A percentile compares a stretch with the other conserved stretches of the same genome.
Conservation (phyloP, 768 basidiomycete species). For the Terana coerulea region DNA sequence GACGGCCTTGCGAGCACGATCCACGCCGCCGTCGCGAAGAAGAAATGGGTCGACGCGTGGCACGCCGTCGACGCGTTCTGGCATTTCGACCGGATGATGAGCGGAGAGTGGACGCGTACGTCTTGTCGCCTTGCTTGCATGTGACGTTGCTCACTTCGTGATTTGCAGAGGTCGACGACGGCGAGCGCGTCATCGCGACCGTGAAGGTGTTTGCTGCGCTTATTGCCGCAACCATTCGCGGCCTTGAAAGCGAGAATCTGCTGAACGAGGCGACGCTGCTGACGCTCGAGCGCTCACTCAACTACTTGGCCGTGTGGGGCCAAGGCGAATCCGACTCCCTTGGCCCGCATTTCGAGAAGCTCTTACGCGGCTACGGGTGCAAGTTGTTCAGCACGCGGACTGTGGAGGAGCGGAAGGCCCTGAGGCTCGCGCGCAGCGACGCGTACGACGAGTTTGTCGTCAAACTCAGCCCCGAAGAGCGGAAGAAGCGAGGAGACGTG, state of each 20-base stretch:
- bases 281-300: neutral
- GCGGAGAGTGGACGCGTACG: neutral
- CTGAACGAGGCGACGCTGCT: neutral
- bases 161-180: slow-evolving; percentile 8
- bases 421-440: neutral
- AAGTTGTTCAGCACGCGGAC: neutral
- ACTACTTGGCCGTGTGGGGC: neutral
- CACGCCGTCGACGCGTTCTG: no score
- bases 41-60: slow-evolving; percentile 13
- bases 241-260: neutral
- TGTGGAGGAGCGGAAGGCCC: neutral
- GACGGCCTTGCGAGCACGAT: slow-evolving; percentile 12
- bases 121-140: neutral
- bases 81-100: neutral
- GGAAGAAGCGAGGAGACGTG: neutral
- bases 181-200: slow-evolving; percentile 1
- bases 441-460: neutral
- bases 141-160: neutral
- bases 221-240: neutral
- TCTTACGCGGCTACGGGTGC: neutral
- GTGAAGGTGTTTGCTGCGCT: slow-evolving; percentile 3
- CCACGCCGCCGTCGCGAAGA: slow-evolving; percentile 12
- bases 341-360: no score
- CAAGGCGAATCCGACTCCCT: neutral
- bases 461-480: neutral